Base-by-base conservation (phyloP, 2,329 filamentous ascomycete species). In the Fusarium agapanthi region DNA sequence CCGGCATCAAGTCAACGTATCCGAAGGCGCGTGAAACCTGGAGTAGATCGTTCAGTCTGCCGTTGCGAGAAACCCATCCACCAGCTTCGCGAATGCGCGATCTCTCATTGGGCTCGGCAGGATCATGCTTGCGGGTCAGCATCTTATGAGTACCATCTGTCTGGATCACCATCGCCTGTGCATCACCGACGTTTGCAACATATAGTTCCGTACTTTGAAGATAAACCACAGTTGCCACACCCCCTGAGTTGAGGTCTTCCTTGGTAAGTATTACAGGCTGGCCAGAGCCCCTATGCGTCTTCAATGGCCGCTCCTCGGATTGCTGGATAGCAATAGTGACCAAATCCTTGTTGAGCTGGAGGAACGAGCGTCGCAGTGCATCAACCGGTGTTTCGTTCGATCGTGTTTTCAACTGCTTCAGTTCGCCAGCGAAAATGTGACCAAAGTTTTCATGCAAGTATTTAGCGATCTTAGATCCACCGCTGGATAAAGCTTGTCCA, bases 361-460 rank as follows among this genome's bases (percentile, higher is more conserved):
- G 84, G 81, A 98, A 99, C 1, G 95, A 91, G 50, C 96, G 89
- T 61, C 96, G 88, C 58, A 99, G 82, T 5, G 95, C 96, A 84
- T 98, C 95, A 13, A 88, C 86, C 0, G 95, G 92, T 1, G 89
- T 93, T 80, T 98, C 96, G 35, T 89, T 85, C 37, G 87, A 83
- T n/a, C 89, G 84, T 14, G 84, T 85, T 76, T 92, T 92, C 43
- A 97, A 80, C 65, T 86, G 89, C 73, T 94, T 94, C 57, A 99
- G 83, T 82, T 99, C 95, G 61, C 92, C 88, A 11, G 89, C 89
- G 77, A 99, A 96, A 22, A 94, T 92, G 67, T 92, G 88, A 30
- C 93, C 93, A 81, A 99, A 98, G 79, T 98, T 95, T 83, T 99
- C 96, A 79, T 99, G 95, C 35, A 99, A 85, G 78, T 94, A 99